Evolutionary conservation across 129 eudicot genomes (phyloP).

Genomic region (Pittosporum tobira): DNA sequence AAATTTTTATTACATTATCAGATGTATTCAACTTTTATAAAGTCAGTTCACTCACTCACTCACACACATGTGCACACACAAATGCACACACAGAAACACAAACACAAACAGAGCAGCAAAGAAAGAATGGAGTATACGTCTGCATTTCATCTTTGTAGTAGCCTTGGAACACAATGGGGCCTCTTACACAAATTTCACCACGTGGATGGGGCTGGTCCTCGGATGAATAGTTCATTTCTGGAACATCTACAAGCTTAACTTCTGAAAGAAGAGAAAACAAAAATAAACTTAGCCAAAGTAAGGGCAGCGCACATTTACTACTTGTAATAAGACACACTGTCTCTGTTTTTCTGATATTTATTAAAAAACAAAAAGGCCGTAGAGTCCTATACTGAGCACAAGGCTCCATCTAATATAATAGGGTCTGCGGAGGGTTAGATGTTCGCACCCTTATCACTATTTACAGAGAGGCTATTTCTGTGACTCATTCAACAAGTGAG

Average conservation of each 20-base stretch:
- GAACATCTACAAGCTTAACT: conserved; percentile 83
- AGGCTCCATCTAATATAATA: too few relatives aligned
- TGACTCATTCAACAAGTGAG: too few relatives aligned
- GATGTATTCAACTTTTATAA: conserved; percentile 10
- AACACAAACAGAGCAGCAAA: conserved; percentile 6
- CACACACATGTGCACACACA: not conserved
- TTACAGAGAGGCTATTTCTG: too few relatives aligned
- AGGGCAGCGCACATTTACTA: not conserved
- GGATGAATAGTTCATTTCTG: conserved; percentile 84
- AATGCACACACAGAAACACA: not conserved
- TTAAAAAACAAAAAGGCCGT: too few relatives aligned
- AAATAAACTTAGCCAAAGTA: not conserved
- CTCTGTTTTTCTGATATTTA: not conserved
- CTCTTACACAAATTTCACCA: conserved; percentile 85
- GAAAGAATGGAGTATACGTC: conserved; percentile 41
- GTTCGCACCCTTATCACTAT: too few relatives aligned
- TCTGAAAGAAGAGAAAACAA: conserved; percentile 29
- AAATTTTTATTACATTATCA: conserved; percentile 14
- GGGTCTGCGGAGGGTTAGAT: too few relatives aligned
- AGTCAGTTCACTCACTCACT: not conserved
- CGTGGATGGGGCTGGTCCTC: conserved; percentile 88
- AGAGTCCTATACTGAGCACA: too few relatives aligned
- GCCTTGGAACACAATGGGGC: conserved; percentile 78
- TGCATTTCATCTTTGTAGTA: conserved; percentile 83
- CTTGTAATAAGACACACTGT: not conserved